Percentiles rank a stretch among this genome's conserved stretches.
Conservation (phyloP, 352 stramenopile species). For the Pythium myriotylum region DNA sequence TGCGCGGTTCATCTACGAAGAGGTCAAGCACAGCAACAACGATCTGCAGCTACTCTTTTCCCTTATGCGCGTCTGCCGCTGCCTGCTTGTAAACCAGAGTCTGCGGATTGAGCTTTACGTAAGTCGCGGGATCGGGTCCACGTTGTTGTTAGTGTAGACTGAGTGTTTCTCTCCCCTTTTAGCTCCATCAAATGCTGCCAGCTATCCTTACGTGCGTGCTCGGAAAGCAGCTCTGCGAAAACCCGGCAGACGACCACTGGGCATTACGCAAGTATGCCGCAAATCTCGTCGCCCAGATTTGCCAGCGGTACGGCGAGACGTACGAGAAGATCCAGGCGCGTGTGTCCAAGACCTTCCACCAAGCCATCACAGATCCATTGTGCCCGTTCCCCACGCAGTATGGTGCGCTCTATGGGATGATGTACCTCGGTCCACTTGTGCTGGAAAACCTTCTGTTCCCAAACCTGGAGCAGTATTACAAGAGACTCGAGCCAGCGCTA, state of each 20-base stretch:
- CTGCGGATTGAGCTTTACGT: slow-evolving; percentile 94
- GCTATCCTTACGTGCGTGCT: slow-evolving; percentile 93
- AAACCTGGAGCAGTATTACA: slow-evolving; percentile 87
- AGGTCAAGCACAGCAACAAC: slow-evolving; percentile 85
- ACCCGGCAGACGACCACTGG: slow-evolving; percentile 90
- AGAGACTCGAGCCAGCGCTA: slow-evolving; percentile 79
- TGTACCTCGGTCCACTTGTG: slow-evolving; percentile 87
- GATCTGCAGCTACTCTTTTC: slow-evolving; percentile 77
- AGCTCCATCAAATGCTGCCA: slow-evolving; percentile 94
- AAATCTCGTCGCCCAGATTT: slow-evolving; percentile 83
- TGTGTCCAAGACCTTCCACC: slow-evolving; percentile 91
- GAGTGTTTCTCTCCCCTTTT: not conserved
- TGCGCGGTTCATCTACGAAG: slow-evolving; percentile 87
- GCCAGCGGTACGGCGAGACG: slow-evolving; percentile 83
- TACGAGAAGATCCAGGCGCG: slow-evolving; percentile 93
- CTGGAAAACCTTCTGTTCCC: slow-evolving; percentile 94
- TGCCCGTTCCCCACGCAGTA: slow-evolving; percentile 90
- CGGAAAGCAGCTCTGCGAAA: slow-evolving; percentile 87
- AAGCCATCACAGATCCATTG: slow-evolving; percentile 76
- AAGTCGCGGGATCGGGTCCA: slow-evolving; percentile 20
- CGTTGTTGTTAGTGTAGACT: not conserved
- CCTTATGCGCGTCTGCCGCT: slow-evolving; percentile 89
- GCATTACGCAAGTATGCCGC: slow-evolving; percentile 85
- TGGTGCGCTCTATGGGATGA: slow-evolving; percentile 89
- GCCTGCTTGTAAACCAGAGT: slow-evolving; percentile 89